phyloP scores from a whole-genome alignment of 441 rosid genomes.

The Euphorbia schlechtendalii region DNA sequence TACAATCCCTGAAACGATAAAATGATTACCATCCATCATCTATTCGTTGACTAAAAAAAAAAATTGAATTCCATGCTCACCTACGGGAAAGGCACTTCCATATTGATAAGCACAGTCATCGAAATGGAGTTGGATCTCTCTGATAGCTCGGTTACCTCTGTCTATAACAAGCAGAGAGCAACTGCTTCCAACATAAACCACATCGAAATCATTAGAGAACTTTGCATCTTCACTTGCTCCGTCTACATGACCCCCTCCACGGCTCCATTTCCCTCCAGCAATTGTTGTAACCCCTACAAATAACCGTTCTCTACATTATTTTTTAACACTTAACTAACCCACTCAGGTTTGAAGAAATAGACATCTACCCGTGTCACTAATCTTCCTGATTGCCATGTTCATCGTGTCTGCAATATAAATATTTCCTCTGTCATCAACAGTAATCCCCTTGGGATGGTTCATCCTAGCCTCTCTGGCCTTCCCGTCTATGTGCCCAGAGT shows the following conservation, averaged over 20 bases:
- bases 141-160: slow-evolving; percentile 78
- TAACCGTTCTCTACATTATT: too few species aligned
- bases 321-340: too few species aligned
- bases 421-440: slow-evolving; percentile 85
- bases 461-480: slow-evolving; percentile 68
- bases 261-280: slow-evolving; percentile 77
- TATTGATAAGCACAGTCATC: slow-evolving; percentile 75
- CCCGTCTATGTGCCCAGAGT: slow-evolving; percentile 84
- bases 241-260: slow-evolving; percentile 79
- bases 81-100: slow-evolving; percentile 49
- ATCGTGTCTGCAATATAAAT: slow-evolving; percentile 84
- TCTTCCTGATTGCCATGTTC: slow-evolving; percentile 94
- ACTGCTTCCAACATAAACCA: slow-evolving; percentile 68
- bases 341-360: not conserved
- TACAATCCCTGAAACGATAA: slow-evolving; percentile 31
- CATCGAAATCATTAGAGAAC: slow-evolving; percentile 85
- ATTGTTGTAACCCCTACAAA: slow-evolving; percentile 83
- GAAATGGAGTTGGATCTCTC: slow-evolving; percentile 78
- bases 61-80: slow-evolving; percentile 15
- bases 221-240: slow-evolving; percentile 96
- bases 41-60: not conserved
- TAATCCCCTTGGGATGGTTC: slow-evolving; percentile 84
- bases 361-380: slow-evolving; percentile 66
- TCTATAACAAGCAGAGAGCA: slow-evolving; percentile 85
- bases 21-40: not conserved